Evolutionary conservation across 495 filamentous ascomycete species (phyloP), one percentile per base, ranked within the genome.

Genomic region (Aspergillus olivimuriae): DNA sequence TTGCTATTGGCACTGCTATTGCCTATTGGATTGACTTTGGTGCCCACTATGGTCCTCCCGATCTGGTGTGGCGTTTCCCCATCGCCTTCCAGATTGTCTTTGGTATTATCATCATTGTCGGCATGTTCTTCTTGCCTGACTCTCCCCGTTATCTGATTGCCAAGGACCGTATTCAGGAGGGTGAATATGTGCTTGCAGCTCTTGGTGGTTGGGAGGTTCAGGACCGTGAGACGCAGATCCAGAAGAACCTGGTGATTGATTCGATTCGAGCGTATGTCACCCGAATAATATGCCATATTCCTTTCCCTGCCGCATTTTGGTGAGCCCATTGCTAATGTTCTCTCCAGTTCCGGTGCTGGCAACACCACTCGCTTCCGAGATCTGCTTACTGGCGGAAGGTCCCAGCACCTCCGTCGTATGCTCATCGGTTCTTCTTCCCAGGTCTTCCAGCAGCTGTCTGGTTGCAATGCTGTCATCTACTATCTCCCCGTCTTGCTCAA

Each of bases 1-100:
- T 90, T 47, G 86, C 86, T 32, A 86, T 90, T 41, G 87, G 87
- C 38, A 70, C 65, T 41, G 60, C 83, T 50, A 85, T 90, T 33
- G 84, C 85, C 9, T 90, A 90, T 65, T 92, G 87, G 87, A 79
- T 92, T 46, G 84, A 90, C 49, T 92, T 84, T 50, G 87, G 86
- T 26, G 77, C 83, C 17, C 78, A 77, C 10, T 91, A 83, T 34
- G 83, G 82, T 3, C 74, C 77, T 2, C 48, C 63, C 6, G 74
- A 80, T 50, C 63, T 87, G 5, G 74, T 77, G 14, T 90, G 86
- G 86, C 76, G 86, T 15, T 86, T 89, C 68, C 86, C 86, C 14
- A 88, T 90, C 46, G 83, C 82, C 10, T 88, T 91, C 75, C 86
- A 90, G 69, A 70, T 86, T 41, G 43, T 88, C 34, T 89, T 89